Evolutionary conservation across 768 basidiomycete species (phyloP).

Genomic region (Suillus occidentalis): DNA sequence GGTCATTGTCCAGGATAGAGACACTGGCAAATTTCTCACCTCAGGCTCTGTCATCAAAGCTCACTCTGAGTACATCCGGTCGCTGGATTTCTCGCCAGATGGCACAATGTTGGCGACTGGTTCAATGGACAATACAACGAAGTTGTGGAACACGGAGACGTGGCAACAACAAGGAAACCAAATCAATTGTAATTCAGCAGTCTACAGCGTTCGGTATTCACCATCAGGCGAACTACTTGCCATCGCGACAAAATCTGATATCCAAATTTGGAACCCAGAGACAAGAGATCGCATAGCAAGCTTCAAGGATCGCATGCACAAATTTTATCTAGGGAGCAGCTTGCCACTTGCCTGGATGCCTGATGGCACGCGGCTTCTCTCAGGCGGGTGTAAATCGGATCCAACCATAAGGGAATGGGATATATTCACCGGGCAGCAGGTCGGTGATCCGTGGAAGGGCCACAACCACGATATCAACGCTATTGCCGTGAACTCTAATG

Average conservation of each 20-base stretch:
- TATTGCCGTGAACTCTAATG: neutral
- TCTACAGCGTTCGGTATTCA: neutral
- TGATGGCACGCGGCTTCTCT: neutral
- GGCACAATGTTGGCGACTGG: neutral
- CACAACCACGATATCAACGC: neutral
- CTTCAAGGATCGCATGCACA: neutral
- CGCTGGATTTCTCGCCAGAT: no score
- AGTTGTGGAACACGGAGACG: neutral
- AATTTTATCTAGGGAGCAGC: neutral
- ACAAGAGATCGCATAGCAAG: neutral
- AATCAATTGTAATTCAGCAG: neutral
- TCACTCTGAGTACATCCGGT: no score
- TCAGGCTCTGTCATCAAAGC: no score
- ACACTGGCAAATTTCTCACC: no score
- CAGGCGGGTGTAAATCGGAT: neutral
- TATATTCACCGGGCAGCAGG: neutral
- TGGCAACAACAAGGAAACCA: neutral
- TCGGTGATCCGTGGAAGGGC: neutral
- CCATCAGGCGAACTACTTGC: neutral
- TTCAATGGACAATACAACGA: neutral
- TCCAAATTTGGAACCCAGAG: neutral
- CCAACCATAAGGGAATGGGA: neutral
- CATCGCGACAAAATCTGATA: neutral
- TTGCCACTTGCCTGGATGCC: neutral
- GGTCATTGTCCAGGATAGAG: no score